Evolutionary conservation across 768 basidiomycete species (phyloP), one percentile per base, ranked within the genome.

Genomic region (Leccinum longicurvipes): DNA sequence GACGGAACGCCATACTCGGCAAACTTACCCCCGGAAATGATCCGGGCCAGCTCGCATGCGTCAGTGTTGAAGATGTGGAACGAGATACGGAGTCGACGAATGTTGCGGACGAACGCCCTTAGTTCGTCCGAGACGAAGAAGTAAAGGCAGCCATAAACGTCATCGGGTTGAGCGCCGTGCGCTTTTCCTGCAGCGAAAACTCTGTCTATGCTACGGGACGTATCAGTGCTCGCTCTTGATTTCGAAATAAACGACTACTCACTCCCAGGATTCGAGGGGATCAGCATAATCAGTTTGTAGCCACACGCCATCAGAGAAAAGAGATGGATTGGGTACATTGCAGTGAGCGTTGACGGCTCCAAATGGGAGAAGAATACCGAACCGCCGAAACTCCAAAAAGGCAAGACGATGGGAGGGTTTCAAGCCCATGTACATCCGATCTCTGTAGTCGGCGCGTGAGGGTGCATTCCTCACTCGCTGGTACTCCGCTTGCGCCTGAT

Each of bases 191-290:
- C 68, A 15, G 62, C 55, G 31, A 75, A 65, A 19, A 81, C 73
- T n/a, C 70, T 59, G 24, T 75, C 65, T n/a, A 77, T 49, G 60
- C 79, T 79, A 54, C 36, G 32, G 51, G 52, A 24, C 10, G 3
- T 28, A 25, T 65, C 17, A 62, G 4, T 34, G 12, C 44, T 56
- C 49, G 7, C 28, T 19, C 32, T 19, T 32, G 9, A 12, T 32
- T 27, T 42, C 2, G 9, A 24, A 27, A 1, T 15, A 17, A 47
- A 56, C 19, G 6, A 0, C 12, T 12, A 68, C 75, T 63, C 60
- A 79, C 78, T 80, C 74, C 80, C 81, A 84, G 19, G 78, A 77
- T 32, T 70, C 72, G 1, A 83, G 71, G 0, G 82, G 81, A 42
- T 76, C 79, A 4, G 75, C 71, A 29, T 64, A 68, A 32, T 75